Evolutionary conservation across 2,329 filamentous ascomycete species (phyloP).

Genomic region (Nectriaceae sp.): DNA sequence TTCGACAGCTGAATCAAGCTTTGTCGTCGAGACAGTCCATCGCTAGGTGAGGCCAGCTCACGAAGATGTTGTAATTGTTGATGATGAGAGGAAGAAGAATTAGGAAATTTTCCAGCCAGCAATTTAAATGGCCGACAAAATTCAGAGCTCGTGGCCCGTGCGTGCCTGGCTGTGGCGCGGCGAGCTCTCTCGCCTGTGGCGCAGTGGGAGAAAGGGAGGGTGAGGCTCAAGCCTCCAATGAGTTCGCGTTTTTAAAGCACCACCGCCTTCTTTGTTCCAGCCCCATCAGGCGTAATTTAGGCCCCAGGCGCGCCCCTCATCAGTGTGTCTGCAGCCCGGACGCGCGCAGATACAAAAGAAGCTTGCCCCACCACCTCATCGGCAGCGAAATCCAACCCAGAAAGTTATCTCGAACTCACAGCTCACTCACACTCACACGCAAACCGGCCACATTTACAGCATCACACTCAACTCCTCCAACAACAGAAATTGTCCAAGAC

Average conservation of each 20-base stretch:
- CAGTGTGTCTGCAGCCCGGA: neutral
- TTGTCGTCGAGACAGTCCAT: too few relatives aligned
- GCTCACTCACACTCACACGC: neutral
- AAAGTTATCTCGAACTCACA: slow-evolving; percentile 4
- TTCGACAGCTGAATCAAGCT: too few relatives aligned
- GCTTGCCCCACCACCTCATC: slow-evolving; percentile 30
- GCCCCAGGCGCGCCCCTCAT: too few relatives aligned
- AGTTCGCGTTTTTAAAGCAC: too few relatives aligned
- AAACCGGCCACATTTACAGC: neutral
- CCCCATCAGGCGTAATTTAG: too few relatives aligned
- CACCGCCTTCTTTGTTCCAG: too few relatives aligned
- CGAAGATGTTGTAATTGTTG: slow-evolving; percentile 6
- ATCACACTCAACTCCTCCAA: too few relatives aligned
- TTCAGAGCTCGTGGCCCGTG: slow-evolving; percentile 24
- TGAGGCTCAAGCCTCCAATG: too few relatives aligned
- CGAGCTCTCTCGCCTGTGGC: neutral
- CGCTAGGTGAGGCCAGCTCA: neutral
- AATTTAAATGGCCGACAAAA: slow-evolving; percentile 25
- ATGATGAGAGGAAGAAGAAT: slow-evolving; percentile 24
- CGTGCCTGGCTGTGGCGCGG: slow-evolving; percentile 1
- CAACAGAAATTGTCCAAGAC: too few relatives aligned
- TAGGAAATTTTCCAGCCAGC: slow-evolving; percentile 11
- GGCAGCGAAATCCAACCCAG: slow-evolving; percentile 21
- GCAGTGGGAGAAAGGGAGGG: too few relatives aligned
- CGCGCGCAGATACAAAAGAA: slow-evolving; percentile 29